These are phyloP conservation scores for Theobroma cacao DNA, from an alignment of 345 rosid species.

Conservation along the genomic window DNA sequence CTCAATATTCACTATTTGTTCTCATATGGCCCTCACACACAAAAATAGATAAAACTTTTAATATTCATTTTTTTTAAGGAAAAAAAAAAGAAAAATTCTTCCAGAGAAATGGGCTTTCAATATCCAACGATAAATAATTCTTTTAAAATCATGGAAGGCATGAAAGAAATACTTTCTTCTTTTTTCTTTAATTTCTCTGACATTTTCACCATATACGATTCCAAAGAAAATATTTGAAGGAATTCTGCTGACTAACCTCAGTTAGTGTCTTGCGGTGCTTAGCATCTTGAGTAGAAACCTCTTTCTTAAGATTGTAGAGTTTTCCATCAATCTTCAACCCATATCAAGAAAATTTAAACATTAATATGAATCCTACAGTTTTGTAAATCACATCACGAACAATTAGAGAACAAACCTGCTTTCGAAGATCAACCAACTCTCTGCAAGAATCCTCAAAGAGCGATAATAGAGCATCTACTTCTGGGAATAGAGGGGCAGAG, in stretches of 20 bases:
- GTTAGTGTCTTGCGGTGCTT: conserved; percentile 91
- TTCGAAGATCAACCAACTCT: conserved; percentile 89
- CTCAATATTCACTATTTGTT: neutral
- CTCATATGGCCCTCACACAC: neutral
- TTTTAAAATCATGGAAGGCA: neutral
- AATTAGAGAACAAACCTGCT: conserved; percentile 49
- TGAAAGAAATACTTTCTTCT: conserved; percentile 1
- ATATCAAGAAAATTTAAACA: conserved; percentile 12
- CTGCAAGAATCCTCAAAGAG: conserved; percentile 84
- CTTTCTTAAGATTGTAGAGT: conserved; percentile 84
- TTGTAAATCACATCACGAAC: neutral
- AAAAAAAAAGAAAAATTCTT: no score
- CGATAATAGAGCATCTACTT: conserved; percentile 83
- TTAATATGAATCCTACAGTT: conserved; percentile 9
- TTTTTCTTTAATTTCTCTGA: neutral
- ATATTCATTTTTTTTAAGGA: no score
- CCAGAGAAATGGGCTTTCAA: neutral
- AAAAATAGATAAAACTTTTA: neutral
- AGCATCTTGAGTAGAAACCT: conserved; percentile 85
- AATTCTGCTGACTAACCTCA: conserved; percentile 55
- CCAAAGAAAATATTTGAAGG: neutral
- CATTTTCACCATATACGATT: neutral
- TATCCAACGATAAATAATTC: neutral
- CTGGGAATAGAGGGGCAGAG: conserved; percentile 82
- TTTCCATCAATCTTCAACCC: conserved; percentile 79